Base-by-base conservation (phyloP, 176 grass and related monocot genomes). In the Carex pumila region DNA sequence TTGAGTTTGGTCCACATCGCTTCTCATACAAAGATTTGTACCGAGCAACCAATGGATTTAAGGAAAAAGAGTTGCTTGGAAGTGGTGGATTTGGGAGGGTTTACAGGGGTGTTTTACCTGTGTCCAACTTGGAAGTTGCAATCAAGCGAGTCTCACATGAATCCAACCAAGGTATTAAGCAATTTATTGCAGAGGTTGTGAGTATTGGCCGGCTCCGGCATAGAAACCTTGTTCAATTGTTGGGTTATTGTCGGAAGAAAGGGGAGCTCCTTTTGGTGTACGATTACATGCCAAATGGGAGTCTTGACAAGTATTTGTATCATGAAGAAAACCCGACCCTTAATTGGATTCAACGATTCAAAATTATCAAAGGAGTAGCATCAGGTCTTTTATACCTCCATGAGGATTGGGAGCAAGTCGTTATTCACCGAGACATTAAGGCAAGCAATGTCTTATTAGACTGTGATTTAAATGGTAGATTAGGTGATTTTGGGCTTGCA, bases 1-100 rank as follows among this genome's bases (percentile, higher is more conserved):
- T 91, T 7, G 94, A 97, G 74, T 97, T 85, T 47, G 89, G 89
- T 5, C 91, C 94, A 0, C 91, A 93, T 66, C 82, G 94, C 1
- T 97, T 97, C 88, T 75, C 91, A 0, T 97, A 97, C 86, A 97
- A 87, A 85, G 94, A 97, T 61, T 70, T 97, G 72, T 90, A 88
- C 79, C 77, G 69, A 8, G 89, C 94, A 0, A 92, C 91, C 0
- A 86, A 92, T 32, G 94, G 91, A 0, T 97, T 92, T 85, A 90
- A 87, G 85, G 86, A 54, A 83, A 89, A 89, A 55, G 84, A 70
- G 78, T 49, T 94, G 36, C 89, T 97, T 2, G 94, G 94, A 2
- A 79, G 75, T 65, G 91, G 91, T 10, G 94, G 91, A 0, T 94
- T 97, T 41, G 94, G 94, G 66, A 86, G 94, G 0, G 94, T 94